Base-by-base conservation (phyloP, 139 green algal genomes). In the Chlorella sp. region DNA sequence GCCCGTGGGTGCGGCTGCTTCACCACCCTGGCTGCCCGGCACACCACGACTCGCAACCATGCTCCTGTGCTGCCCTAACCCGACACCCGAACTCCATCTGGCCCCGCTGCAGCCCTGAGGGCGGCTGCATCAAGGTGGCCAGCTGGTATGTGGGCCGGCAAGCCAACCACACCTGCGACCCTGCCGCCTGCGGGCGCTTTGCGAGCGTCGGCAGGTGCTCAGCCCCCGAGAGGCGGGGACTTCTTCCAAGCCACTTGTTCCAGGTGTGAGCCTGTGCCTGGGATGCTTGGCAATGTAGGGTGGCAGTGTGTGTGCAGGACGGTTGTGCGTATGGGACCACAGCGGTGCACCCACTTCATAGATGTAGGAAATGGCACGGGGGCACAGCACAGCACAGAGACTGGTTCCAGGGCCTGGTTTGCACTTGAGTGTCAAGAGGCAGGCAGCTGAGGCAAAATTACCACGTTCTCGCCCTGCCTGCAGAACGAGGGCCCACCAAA, bases 91-190 rank as follows among this genome's bases (percentile, higher is more conserved):
- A 57, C n/a, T 68, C 60, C 60, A 14, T 71, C 64, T 71, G 21
- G 24, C 22, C 64, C 64, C 22, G 71, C 9, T 39, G 32, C 32
- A 78, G 26, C 68, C 68, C 19, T 2, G 64, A 71, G 21, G 32
- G 71, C 71, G 71, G 28, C 12, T 78, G 71, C 71, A n/a, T 78
- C 32, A 78, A 78, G 71, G 71, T 78, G 28, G 71, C 71, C 12
- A 39, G 32, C 71, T 78, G 71, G 71, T 34, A 37, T 78, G 71
- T 78, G 12, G 71, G 71, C 21, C 30, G 0, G 0, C 71, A 32
- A 34, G 71, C 71, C 71, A 78, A 40, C 32, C 71, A 78, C 71
- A 78, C 32, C 71, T 78, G 71, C 71, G 71, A 78, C 71, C 71
- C 71, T 34, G 30, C 71, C 28, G 32, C 32, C 71, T 78, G 71